Evolutionary conservation across 2,329 filamentous ascomycete genomes (phyloP).

Genomic region (Colletotrichum horii): DNA sequence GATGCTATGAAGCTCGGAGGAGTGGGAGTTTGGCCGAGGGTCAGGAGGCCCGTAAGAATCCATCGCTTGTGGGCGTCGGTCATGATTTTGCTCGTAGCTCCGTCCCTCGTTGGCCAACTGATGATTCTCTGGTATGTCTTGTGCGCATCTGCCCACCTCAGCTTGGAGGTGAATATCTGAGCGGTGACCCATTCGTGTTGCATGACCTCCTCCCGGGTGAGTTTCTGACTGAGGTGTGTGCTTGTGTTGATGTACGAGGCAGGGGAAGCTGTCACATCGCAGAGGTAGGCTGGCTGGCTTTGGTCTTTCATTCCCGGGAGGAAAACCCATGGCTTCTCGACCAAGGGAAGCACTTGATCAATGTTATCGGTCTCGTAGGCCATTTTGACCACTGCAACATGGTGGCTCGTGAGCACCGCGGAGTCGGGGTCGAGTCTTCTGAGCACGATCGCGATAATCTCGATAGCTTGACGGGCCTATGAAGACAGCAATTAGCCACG

Average conservation of each 20-base stretch:
- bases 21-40: slow-evolving; percentile 62
- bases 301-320: slow-evolving; percentile 56
- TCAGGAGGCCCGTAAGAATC: slow-evolving; percentile 77
- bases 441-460: slow-evolving; percentile 57
- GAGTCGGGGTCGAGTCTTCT: slow-evolving; percentile 70
- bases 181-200: slow-evolving; percentile 71
- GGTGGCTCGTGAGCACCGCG: slow-evolving; percentile 69
- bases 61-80: slow-evolving; percentile 92
- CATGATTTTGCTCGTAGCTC: slow-evolving; percentile 77
- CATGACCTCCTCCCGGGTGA: slow-evolving; percentile 61
- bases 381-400: slow-evolving; percentile 61
- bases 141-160: slow-evolving; percentile 67
- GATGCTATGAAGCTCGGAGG: slow-evolving; percentile 62
- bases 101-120: slow-evolving; percentile 68
- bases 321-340: slow-evolving; percentile 71
- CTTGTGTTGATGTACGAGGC: slow-evolving; percentile 63
- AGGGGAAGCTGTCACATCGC: slow-evolving; percentile 50
- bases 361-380: slow-evolving; percentile 62
- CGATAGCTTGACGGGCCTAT: slow-evolving; percentile 52
- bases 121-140: slow-evolving; percentile 69
- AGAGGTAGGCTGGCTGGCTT: slow-evolving; percentile 43
- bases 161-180: slow-evolving; percentile 66
- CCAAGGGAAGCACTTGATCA: slow-evolving; percentile 60
- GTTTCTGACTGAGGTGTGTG: slow-evolving; percentile 60
- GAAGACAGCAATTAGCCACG: neutral